Evolutionary conservation across 345 rosid genomes (phyloP).

Genomic region (Pugionium dolabratum): DNA sequence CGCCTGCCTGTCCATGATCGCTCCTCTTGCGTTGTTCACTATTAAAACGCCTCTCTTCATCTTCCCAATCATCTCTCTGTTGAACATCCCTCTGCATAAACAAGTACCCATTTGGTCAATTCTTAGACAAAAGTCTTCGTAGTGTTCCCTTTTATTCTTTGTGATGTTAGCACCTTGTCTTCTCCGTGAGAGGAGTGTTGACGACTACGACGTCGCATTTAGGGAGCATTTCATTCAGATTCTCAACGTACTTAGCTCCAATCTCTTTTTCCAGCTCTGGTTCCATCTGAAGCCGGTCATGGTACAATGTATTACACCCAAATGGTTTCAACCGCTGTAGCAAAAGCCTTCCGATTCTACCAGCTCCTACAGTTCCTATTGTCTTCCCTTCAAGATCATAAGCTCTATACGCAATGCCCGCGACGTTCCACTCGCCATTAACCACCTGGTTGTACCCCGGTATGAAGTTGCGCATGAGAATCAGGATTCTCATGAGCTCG

Average conservation of each 20-base stretch:
- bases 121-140: neutral
- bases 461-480: conserved; percentile 80
- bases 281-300: conserved; percentile 75
- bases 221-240: conserved; percentile 81
- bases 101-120: neutral
- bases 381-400: conserved; percentile 97
- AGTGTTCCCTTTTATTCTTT: no score
- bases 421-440: conserved; percentile 93
- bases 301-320: conserved; percentile 79
- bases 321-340: conserved; percentile 88
- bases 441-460: conserved; percentile 85
- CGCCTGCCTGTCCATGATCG: conserved; percentile 88
- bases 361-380: conserved; percentile 73
- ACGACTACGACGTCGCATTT: conserved; percentile 78
- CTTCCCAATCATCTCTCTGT: conserved; percentile 75
- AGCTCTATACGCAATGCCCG: conserved; percentile 79
- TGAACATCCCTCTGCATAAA: conserved; percentile 63
- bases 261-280: conserved; percentile 61
- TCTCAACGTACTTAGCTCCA: conserved; percentile 75
- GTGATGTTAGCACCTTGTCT: conserved; percentile 8
- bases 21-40: conserved; percentile 96
- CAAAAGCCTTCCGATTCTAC: conserved; percentile 81
- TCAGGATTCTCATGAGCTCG: conserved; percentile 91
- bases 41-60: conserved; percentile 86
- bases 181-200: no score